Base-by-base conservation (phyloP, 106 monocot genomes). In the Dioscorea alata region DNA sequence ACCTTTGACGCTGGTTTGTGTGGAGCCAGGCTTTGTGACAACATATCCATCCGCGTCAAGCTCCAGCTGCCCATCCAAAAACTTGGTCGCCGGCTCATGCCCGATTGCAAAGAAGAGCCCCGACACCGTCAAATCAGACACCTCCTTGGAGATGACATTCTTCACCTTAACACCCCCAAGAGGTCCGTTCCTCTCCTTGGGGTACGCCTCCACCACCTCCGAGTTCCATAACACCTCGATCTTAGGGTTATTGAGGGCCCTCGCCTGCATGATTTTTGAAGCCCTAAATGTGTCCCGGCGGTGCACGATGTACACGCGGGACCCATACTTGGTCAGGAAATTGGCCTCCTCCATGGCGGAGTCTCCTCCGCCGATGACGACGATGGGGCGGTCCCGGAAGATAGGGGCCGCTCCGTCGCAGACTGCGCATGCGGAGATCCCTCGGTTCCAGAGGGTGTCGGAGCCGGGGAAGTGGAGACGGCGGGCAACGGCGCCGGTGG, bases 341-440 rank as follows among this genome's bases (percentile, higher is more conserved):
- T 89, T 92, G 18, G 96, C 83, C 78, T 96, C 96, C 69, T 96
- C 96, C 93, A 93, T 93, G 66, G 93, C 88, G 23, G 93, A 93
- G 33, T 93, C 93, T 22, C 93, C 93, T 20, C 93, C 88, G 4
- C 93, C 96, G 19, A 96, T 64, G 8, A 96, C 88, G 0, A 76
- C 89, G 24, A 96, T 88, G 12, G 91, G 88, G 33, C 69, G 65
- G 57, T 89, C 77, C 56, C 96, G 79, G 71, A 96, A 96, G 61
- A 92, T 86, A 6, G 96, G 96, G 1, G 96, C 91, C 2, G 96
- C 96, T 0, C 96, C 96, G 50, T 96, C 91, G 71, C 96, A 96
- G 18, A 96, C 91, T 8, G 96, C 96, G 72, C 96, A 96, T 1
- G 96, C 96, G 1, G 91, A 91, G 33, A 96, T 92, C 28, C 96